A percentile compares a stretch with the other conserved stretches of the same genome.
These are phyloP conservation scores for Hysterium pulicare DNA, from an alignment of 2,329 filamentous ascomycete genomes.

Conservation along the genomic window DNA sequence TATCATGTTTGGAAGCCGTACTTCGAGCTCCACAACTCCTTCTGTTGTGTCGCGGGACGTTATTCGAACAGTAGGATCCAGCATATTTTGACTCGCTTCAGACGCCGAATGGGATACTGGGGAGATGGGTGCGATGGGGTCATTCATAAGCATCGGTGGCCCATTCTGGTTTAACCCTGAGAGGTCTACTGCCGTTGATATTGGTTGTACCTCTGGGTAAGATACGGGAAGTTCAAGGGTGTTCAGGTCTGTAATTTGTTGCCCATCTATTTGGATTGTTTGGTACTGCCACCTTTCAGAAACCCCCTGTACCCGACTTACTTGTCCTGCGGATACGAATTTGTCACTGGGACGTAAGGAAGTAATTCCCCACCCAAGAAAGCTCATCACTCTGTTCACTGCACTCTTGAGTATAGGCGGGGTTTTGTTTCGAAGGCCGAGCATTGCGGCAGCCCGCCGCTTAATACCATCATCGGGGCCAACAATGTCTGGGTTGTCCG, in stretches of 20 bases:
- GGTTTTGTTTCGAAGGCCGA: constrained; percentile 22
- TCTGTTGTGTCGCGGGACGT: constrained; percentile 27
- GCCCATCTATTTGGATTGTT: constrained; percentile 17
- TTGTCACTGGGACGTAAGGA: not conserved
- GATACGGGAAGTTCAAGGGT: constrained; percentile 20
- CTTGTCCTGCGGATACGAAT: not conserved
- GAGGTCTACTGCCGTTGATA: constrained; percentile 4
- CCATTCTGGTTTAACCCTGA: not conserved
- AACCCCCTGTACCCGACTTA: not conserved
- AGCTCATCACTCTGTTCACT: constrained; percentile 20
- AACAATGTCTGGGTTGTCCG: constrained; percentile 26
- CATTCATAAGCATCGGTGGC: not conserved
- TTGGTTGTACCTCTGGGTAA: constrained; percentile 7
- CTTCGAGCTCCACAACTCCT: constrained; percentile 38
- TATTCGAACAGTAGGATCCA: constrained; percentile 37
- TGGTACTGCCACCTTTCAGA: not conserved
- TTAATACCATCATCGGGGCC: constrained; percentile 21
- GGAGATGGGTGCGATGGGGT: constrained; percentile 4
- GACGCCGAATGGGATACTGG: constrained; percentile 24
- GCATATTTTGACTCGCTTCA: constrained; percentile 22
- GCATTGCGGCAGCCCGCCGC: constrained; percentile 17
- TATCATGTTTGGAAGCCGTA: constrained; percentile 30
- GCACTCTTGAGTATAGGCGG: constrained; percentile 17
- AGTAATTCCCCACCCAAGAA: constrained; percentile 25
- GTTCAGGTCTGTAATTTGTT: constrained; percentile 19